phyloP scores from a whole-genome alignment of 2,329 filamentous ascomycete genomes.

The Hypocreales sp. region DNA sequence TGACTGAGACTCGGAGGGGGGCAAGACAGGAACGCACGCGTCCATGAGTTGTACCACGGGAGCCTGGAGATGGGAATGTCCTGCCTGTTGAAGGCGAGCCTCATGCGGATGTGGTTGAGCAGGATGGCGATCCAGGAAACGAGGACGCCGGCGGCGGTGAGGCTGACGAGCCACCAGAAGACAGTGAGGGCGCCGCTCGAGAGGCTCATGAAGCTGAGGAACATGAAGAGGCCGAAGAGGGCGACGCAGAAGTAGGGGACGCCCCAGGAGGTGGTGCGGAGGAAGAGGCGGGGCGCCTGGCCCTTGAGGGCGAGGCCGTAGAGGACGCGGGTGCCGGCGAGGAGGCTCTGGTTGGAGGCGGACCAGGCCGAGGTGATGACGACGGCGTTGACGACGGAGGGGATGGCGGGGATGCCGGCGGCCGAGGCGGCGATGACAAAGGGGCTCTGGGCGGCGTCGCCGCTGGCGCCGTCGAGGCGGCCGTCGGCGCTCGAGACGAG shows the following conservation, averaged over 20 bases:
- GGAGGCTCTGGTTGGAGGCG: slow-evolving; percentile 43
- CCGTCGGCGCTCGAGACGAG: slow-evolving; percentile 45
- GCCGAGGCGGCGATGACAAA: slow-evolving; percentile 59
- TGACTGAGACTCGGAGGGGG: not conserved
- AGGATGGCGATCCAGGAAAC: slow-evolving; percentile 47
- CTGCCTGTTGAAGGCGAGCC: slow-evolving; percentile 37
- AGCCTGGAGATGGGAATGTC: slow-evolving; percentile 31
- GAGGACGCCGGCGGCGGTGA: slow-evolving; percentile 47
- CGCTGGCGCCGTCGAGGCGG: slow-evolving; percentile 30
- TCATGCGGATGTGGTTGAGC: slow-evolving; percentile 43
- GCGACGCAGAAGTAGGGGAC: slow-evolving; percentile 44
- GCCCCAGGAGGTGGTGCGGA: slow-evolving; percentile 42
- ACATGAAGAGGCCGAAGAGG: slow-evolving; percentile 37
- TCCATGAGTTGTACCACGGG: slow-evolving; percentile 50
- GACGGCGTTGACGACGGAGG: slow-evolving; percentile 61
- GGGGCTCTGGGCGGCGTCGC: slow-evolving; percentile 35
- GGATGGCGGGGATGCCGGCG: slow-evolving; percentile 51
- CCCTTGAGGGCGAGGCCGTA: slow-evolving; percentile 51
- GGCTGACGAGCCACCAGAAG: slow-evolving; percentile 48
- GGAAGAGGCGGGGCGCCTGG: slow-evolving; percentile 48
- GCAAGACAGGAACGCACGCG: slow-evolving; percentile 25
- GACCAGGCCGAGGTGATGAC: slow-evolving; percentile 56
- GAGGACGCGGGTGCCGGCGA: slow-evolving; percentile 53
- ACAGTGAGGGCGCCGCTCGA: slow-evolving; percentile 43
- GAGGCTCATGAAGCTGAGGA: slow-evolving; percentile 42